Evolutionary conservation across 495 filamentous ascomycete genomes (phyloP), one percentile per base, ranked within the genome.

Genomic region (Aspergillus panamensis): DNA sequence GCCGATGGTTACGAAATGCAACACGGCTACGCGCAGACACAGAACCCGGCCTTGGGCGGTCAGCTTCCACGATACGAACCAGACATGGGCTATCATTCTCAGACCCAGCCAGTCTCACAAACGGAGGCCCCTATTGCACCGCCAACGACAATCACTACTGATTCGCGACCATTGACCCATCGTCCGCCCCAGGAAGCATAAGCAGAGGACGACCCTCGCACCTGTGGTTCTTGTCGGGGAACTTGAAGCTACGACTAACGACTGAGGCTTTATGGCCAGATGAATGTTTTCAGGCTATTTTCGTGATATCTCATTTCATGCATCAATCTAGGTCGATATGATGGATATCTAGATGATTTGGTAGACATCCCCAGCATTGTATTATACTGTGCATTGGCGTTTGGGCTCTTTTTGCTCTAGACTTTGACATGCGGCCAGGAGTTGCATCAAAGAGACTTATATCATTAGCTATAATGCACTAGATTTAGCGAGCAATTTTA

Each of bases 1-100:
- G 65, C 62, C 0, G 62, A 70, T 47, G 72, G 69, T 1, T 78
- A 70, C 57, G 75, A 80, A 60, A 76, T 78, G 76, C 73, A 73
- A 50, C 62, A 63, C 44, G 69, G 71, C 6, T 73, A 75, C 59
- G 51, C 61, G 17, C 65, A 51, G 43, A 48, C 69, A 16, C 66
- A 66, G 25, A 72, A 66, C 8, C 69, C 66, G 5, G 57, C 33
- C 8, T 51, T 65, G 17, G 51, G 55, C 31, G 65, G 52, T 3
- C 64, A 65, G 32, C 51, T 60, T 17, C 61, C 63, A 13, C 59
- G 62, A 6, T 73, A 70, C 53, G 64, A 70, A 12, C 42, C 60
- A 14, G 66, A 70, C 50, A 77, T 70, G 32, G 56, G 71, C 25
- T 77, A 80, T 67, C 64, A 62, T 8, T 62, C 71, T 0, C 69